These are phyloP conservation scores for Lentinula novae-zelandiae DNA, from an alignment of 1,284 basidiomycete species.

Conservation along the genomic window DNA sequence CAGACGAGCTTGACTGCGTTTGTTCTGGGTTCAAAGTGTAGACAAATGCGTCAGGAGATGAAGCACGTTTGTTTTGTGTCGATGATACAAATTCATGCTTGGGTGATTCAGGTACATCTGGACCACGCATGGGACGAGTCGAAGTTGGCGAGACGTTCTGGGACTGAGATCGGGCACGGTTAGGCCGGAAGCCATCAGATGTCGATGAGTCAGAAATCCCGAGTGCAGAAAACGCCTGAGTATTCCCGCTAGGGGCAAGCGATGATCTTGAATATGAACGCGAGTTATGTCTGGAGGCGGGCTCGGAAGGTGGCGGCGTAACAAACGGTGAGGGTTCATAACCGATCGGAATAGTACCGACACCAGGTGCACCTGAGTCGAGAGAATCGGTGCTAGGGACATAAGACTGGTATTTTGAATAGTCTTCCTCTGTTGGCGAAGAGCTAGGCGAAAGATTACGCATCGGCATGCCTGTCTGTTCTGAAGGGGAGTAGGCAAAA, in stretches of 20 bases:
- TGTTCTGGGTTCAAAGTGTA: slow-evolving; percentile 4
- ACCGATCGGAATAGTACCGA: not conserved
- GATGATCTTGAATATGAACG: slow-evolving; percentile 6
- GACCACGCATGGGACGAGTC: not conserved
- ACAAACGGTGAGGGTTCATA: slow-evolving; percentile 3
- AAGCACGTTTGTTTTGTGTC: slow-evolving; percentile 7
- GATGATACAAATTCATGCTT: not conserved
- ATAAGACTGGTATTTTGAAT: not conserved
- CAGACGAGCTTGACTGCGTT: not conserved
- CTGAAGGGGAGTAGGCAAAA: not conserved
- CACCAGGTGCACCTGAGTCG: not conserved
- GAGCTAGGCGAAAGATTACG: slow-evolving; percentile 5
- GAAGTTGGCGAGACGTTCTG: slow-evolving; percentile 1
- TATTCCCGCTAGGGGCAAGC: not conserved
- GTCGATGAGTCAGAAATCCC: not conserved
- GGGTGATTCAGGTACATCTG: not conserved
- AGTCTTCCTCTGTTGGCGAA: not conserved
- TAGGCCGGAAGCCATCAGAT: not conserved
- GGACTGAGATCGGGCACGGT: not conserved
- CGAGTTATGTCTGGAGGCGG: slow-evolving; percentile 4
- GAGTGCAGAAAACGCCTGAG: not conserved
- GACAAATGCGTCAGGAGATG: slow-evolving; percentile 7
- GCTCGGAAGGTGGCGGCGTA: slow-evolving; percentile 8
- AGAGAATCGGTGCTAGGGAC: not conserved
- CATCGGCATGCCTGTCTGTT: slow-evolving; percentile 6